These are phyloP conservation scores for Lasiosphaeriaceae sp. DNA, from an alignment of 495 filamentous ascomycete species.

Conservation along the genomic window DNA sequence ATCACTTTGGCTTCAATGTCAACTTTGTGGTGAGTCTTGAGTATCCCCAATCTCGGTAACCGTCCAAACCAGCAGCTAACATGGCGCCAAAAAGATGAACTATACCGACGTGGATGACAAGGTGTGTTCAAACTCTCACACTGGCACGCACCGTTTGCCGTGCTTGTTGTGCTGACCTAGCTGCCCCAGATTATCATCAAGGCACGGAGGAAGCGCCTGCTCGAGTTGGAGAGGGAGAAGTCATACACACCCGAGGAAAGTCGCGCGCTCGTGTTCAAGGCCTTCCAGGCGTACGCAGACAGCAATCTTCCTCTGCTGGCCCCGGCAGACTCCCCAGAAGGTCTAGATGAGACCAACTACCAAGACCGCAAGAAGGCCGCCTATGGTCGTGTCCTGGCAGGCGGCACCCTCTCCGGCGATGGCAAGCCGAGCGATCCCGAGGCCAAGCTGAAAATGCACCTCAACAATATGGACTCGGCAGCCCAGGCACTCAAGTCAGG, in stretches of 20 bases:
- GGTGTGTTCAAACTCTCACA: too few species aligned
- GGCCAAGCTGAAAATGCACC: conserved; percentile 92
- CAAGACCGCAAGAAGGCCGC: conserved; percentile 50
- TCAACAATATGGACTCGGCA: conserved; percentile 68
- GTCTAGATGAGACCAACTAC: conserved; percentile 51
- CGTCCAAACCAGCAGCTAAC: not conserved
- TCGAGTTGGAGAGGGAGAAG: conserved; percentile 54
- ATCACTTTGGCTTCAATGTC: conserved; percentile 84
- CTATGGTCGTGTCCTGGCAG: conserved; percentile 61
- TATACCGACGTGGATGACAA: conserved; percentile 92
- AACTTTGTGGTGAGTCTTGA: conserved; percentile 64
- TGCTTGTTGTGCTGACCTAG: not conserved
- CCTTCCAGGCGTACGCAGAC: conserved; percentile 68
- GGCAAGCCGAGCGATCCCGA: conserved; percentile 61
- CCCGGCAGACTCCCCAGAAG: conserved; percentile 23
- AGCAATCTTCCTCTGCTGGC: conserved; percentile 70
- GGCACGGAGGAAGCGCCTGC: conserved; percentile 72
- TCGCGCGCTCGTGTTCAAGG: conserved; percentile 54
- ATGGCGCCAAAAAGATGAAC: conserved; percentile 58
- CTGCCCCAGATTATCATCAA: conserved; percentile 70
- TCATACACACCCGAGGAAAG: conserved; percentile 37
- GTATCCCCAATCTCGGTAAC: not conserved
- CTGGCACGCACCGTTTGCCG: too few species aligned
- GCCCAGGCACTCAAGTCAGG: conserved; percentile 51
- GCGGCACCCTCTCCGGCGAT: conserved; percentile 59